Evolutionary conservation across 2,329 filamentous ascomycete species (phyloP), one percentile per base, ranked within the genome.

Genomic region (Phaeosphaeriaceae sp.): DNA sequence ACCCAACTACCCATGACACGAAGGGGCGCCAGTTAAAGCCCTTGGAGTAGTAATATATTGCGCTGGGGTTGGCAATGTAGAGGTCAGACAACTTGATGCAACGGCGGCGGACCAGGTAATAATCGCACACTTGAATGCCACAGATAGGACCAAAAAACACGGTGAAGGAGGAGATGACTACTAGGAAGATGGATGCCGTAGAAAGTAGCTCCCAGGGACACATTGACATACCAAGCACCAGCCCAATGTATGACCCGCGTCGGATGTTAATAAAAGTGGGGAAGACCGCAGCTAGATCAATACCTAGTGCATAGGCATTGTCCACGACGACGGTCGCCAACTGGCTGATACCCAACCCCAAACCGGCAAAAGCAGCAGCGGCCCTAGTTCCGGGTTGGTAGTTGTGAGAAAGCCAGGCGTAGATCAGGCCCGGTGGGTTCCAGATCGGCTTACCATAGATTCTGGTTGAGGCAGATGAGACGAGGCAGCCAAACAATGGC

Each of bases 181-280:
- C 72, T 51, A 81, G 75, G 66, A 82, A 81, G 0, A 74, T 76
- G 8, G 70, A 64, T 1, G 80, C 77, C 0, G 69, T 74, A 6
- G 74, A 72, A 3, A 83, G 67, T 0, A 83, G 70, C 47, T 82
- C 68, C 81, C 81, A 84, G 0, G 81, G 81, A 50, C 77, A 77
- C 30, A 77, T 72, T 0, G 72, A 71, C 28, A 79, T 76, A 11
- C 72, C 74, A 6, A 81, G 66, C 3, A 80, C 54, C 0, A 77
- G 71, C 4, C 74, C 77, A 33, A 84, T 67, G 50, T 80, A 79
- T 2, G 76, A 75, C 1, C 83, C 83, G 2, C 83, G 76, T 4
- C 81, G 71, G 48, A 84, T 84, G 61, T 82, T 83, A 66, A 85
- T 77, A 52, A 78, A 83, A 33, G 72, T 74, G 0, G 81, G 81